These are phyloP conservation scores for Nyssa sinensis DNA, from an alignment of 148 eudicot genomes.

Conservation along the genomic window DNA sequence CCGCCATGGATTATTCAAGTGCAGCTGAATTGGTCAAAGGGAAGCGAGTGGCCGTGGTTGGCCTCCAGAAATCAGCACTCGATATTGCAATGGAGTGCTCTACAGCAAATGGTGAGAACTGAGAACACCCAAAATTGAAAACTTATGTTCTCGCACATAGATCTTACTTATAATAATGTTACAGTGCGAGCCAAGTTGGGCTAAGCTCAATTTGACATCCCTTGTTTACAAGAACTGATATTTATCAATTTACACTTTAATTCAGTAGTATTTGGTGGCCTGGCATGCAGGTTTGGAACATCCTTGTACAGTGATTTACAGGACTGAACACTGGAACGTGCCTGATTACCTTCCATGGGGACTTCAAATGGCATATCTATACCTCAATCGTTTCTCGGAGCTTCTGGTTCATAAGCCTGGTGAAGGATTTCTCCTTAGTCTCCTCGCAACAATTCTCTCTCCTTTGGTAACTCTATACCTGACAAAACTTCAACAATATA, in stretches of 20 bases:
- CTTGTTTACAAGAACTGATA: not conserved
- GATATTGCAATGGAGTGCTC: constrained; percentile 68
- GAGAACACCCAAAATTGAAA: too few relatives aligned
- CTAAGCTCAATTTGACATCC: not conserved
- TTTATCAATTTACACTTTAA: not conserved
- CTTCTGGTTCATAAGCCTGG: constrained; percentile 70
- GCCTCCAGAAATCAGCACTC: constrained; percentile 60
- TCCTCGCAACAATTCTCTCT: constrained; percentile 53
- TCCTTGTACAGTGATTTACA: constrained; percentile 58
- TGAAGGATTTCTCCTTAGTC: constrained; percentile 41
- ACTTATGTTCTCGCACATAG: too few relatives aligned
- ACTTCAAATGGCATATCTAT: constrained; percentile 34
- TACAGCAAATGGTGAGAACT: constrained; percentile 42
- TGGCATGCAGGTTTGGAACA: constrained; percentile 39
- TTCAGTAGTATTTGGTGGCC: not conserved
- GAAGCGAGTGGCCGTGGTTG: constrained; percentile 57
- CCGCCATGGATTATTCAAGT: constrained; percentile 31
- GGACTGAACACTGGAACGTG: constrained; percentile 59
- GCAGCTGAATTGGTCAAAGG: constrained; percentile 46
- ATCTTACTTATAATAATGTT: too few relatives aligned
- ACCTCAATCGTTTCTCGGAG: constrained; percentile 61
- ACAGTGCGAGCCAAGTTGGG: not conserved
- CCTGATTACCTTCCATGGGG: constrained; percentile 58
- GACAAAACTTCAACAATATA: not conserved
- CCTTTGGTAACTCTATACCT: constrained; percentile 48